A percentile compares a stretch with the other conserved stretches of the same genome.
Evolutionary conservation across 2,329 filamentous ascomycete species (phyloP).

Genomic region (Arthrocladium fulminans): DNA sequence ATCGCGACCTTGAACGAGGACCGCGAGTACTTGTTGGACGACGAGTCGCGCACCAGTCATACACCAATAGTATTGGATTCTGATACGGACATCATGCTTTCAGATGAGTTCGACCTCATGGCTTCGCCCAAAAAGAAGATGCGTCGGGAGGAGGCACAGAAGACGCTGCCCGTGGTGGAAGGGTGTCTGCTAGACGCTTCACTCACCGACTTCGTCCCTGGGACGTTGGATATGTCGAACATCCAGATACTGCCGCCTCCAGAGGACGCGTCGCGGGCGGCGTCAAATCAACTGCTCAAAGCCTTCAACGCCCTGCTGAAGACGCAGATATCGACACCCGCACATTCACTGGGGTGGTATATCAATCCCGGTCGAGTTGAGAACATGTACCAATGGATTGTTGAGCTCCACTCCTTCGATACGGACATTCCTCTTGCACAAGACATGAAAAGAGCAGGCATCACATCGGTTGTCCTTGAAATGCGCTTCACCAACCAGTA

Average conservation of each 20-base stretch:
- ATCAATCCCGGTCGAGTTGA: conserved; percentile 57
- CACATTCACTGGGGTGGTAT: conserved; percentile 72
- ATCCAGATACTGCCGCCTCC: conserved; percentile 60
- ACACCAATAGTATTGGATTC: conserved; percentile 5
- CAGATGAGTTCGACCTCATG: conserved; percentile 22
- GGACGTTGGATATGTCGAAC: conserved; percentile 51
- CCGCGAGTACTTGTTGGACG: conserved; percentile 28
- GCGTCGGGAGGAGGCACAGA: conserved; percentile 8
- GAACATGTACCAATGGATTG: conserved; percentile 85
- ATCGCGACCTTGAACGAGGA: conserved; percentile 44
- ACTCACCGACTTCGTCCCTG: conserved; percentile 57
- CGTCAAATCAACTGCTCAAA: conserved; percentile 54
- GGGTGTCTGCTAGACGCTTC: conserved; percentile 27
- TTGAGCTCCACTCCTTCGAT: conserved; percentile 80
- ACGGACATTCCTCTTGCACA: conserved; percentile 56
- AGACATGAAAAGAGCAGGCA: conserved; percentile 58
- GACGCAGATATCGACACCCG: conserved; percentile 52
- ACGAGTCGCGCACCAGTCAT: conserved; percentile 15
- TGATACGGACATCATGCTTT: conserved; percentile 30
- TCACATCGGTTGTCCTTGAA: conserved; percentile 68
- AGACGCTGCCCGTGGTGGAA: not conserved
- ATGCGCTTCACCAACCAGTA: conserved; percentile 69
- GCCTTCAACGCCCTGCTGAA: conserved; percentile 58
- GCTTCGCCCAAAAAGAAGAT: conserved; percentile 10
- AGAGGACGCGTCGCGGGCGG: conserved; percentile 52